Conservation (phyloP, 345 rosid genomes). For the Isatis tinctoria region DNA sequence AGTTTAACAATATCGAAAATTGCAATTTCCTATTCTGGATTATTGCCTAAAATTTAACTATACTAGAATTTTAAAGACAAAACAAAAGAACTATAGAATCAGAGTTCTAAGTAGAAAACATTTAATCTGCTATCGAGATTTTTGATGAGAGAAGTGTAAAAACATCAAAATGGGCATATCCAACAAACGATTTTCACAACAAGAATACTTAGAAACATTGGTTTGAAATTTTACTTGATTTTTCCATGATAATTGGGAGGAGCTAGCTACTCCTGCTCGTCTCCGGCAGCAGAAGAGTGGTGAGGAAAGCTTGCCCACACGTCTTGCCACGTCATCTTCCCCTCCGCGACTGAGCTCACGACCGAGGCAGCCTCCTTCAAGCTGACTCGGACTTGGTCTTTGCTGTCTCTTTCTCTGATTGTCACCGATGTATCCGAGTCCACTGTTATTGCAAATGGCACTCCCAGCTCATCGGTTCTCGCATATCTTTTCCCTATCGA, state of each 20-base stretch:
- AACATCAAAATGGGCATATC: not conserved
- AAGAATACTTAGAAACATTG: not conserved
- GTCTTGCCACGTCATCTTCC: conserved; percentile 69
- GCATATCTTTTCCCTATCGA: conserved; percentile 95
- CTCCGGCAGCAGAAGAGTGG: conserved; percentile 54
- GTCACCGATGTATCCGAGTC: conserved; percentile 69
- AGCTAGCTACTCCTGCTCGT: conserved; percentile 36
- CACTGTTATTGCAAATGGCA: conserved; percentile 90
- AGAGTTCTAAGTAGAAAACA: not conserved
- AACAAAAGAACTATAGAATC: too few relatives aligned
- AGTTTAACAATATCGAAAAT: too few relatives aligned
- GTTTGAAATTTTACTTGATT: not conserved
- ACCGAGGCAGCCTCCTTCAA: conserved; percentile 64
- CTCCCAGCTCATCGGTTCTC: conserved; percentile 91
- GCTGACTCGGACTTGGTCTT: conserved; percentile 75
- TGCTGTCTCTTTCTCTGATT: conserved; percentile 90
- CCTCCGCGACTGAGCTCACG: conserved; percentile 61
- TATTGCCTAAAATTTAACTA: too few relatives aligned
- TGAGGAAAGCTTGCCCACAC: conserved; percentile 72
- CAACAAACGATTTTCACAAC: not conserved
- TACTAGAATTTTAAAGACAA: too few relatives aligned
- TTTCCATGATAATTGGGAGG: not conserved
- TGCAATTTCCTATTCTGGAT: too few relatives aligned
- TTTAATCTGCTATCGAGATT: not conserved
- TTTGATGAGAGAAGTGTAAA: not conserved